Evolutionary conservation across 2,329 filamentous ascomycete genomes (phyloP), one percentile per base, ranked within the genome.

Genomic region (Xylaria digitata): DNA sequence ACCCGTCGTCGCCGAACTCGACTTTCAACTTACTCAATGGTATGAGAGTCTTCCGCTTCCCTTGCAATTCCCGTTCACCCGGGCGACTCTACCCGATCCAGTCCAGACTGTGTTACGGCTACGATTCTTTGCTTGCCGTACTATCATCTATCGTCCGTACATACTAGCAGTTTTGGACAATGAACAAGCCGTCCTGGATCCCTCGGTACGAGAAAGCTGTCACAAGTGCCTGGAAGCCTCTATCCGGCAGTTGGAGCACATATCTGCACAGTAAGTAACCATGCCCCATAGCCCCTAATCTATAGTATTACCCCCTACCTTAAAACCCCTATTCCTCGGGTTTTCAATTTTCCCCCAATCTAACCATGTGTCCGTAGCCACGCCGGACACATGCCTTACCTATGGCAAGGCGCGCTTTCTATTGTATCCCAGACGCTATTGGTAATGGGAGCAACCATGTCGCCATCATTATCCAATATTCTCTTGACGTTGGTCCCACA

Each of bases 381-480:
- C 75, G 91, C 90, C 67, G 92, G 92, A 57, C 92, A 95, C 76
- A 90, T 96, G 82, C 92, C 92, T 13, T 96, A 95, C 79, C 85
- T 95, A 21, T 96, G 92, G 90, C 92, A 95, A 81, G 92, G 92
- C 19, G 91, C 92, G 8, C 84, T 96, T 43, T 94, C 91, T 23
- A 92, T 96, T 75, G 91, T 94, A 23, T 93, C 91, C 6, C 92
- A 96, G 78, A 91, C 91, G 1, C 83, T 96, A 17, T 83, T 96
- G 49, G 87, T 96, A 40, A 95, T 96, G 92, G 92, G 92, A 6
- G 91, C 92, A 17, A 93, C 90, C 17, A 92, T 95, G 88, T 94
- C 90, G 8, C 89, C 89, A 1, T 89, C 89, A 5, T 85, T 95
- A 2, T 88, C 87, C 26, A 85, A 83, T 56, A 88, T 94, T 46